Conservation (phyloP, 495 filamentous ascomycete genomes). For the Penicillium turbatum region DNA sequence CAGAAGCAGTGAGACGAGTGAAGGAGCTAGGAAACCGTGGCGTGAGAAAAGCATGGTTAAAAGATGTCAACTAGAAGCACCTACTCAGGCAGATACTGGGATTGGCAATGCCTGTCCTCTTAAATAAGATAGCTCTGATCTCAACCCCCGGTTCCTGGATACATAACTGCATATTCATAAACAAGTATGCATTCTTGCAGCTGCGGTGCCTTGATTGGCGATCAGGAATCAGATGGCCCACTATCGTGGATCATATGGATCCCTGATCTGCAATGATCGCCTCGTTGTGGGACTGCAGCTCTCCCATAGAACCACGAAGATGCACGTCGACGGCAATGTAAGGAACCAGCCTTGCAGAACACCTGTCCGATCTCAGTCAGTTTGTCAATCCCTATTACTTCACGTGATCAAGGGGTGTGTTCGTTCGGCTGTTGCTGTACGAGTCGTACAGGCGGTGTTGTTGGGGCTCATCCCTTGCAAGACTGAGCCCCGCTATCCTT, state of each 20-base stretch:
- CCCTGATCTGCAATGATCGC: conserved; percentile 25
- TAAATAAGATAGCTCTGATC: conserved; percentile 15
- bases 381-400: conserved; percentile 9
- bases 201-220: conserved; percentile 19
- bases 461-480: conserved; percentile 18
- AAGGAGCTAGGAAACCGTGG: conserved; percentile 5
- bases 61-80: background rate
- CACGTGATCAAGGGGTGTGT: conserved; percentile 16
- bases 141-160: conserved; percentile 3
- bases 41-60: conserved; percentile 15
- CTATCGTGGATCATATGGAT: conserved; percentile 4
- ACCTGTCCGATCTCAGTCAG: conserved; percentile 10
- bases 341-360: conserved; percentile 12
- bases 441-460: background rate
- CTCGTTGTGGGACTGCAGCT: conserved; percentile 9
- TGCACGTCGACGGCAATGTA: conserved; percentile 1
- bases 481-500: background rate
- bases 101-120: background rate
- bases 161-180: conserved; percentile 11
- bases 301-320: background rate
- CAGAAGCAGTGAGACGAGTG: conserved; percentile 7
- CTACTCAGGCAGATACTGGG: background rate
- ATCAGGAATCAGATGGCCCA: conserved; percentile 7
- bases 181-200: conserved; percentile 19
- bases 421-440: background rate